Evolutionary conservation across 1,139 yeast species (phyloP), one percentile per base, ranked within the genome.

Genomic region (Pichia sp.): DNA sequence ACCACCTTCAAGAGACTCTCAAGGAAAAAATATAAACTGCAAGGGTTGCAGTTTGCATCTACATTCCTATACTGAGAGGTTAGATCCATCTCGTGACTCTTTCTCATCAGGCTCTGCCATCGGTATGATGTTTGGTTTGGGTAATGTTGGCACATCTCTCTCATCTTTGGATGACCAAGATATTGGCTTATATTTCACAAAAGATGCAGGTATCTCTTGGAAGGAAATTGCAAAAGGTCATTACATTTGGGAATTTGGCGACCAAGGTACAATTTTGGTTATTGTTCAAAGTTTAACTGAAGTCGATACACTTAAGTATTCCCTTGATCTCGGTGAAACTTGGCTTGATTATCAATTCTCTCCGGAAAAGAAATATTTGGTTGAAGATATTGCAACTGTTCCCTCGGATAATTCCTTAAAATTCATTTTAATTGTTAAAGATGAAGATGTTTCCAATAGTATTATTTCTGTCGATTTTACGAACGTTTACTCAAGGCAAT

Each of bases 191-290:
- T 93, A 82, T 63, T 71, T 93, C 59, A 84, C 96, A 12, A 74
- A 77, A 6, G 97, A 95, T 71, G 99, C 95, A 2, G 99, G 99
- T 48, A 71, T 84, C 4, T 79, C 92, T 2, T 93, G 99, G 99
- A 81, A 71, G 54, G 96, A 90, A 69, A 73, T 91, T 31, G 77
- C 73, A 53, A 80, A 85, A 59, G 95, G 96, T 1, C 79, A 81
- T 0, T 79, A 80, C 64, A 87, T 87, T 81, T 95, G 98, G 98
- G 98, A 92, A 69, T 93, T 77, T 70, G 99, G 98, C 57, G 99
- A 95, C 68, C 86, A 91, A 62, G 99, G 99, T 7, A 84, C 96
- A 1, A 79, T 95, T 46, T 73, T 93, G 56, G 90, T 87, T 1
- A 70, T 92, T 51, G 93, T 87, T 4, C 76, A 81, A 51, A 81